Evolutionary conservation across 176 grass and related monocot genomes (phyloP).

Genomic region (Lolium rigidum): DNA sequence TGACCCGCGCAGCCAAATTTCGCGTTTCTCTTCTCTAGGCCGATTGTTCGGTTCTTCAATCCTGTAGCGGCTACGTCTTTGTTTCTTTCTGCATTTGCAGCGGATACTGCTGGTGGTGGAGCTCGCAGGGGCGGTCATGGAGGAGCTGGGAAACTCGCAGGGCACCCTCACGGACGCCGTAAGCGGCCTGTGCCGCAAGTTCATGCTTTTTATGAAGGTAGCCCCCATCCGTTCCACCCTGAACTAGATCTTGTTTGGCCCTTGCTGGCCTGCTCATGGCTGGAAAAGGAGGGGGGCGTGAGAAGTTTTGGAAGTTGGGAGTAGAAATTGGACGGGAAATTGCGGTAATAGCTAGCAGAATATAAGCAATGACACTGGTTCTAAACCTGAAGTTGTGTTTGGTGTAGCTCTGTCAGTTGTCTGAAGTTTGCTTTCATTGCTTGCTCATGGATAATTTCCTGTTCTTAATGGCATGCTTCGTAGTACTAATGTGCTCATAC

Average conservation of each 20-base stretch:
- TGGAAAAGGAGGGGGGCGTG: background rate
- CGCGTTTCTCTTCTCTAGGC: background rate
- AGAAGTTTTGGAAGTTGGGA: accelerated
- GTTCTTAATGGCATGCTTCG: no score
- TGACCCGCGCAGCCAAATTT: background rate
- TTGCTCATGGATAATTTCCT: no score
- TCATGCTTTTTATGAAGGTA: slow-evolving; percentile 88
- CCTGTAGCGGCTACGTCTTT: background rate
- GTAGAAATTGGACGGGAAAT: background rate
- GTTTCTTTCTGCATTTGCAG: slow-evolving; percentile 31
- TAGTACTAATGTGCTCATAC: no score
- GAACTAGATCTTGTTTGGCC: background rate
- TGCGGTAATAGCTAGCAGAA: background rate
- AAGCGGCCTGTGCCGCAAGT: slow-evolving; percentile 69
- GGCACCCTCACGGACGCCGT: slow-evolving; percentile 60
- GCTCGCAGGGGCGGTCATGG: slow-evolving; percentile 80
- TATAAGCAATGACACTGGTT: background rate
- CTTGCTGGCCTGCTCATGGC: background rate
- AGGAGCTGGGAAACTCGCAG: slow-evolving; percentile 79
- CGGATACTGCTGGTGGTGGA: slow-evolving; percentile 75
- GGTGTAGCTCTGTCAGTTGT: background rate
- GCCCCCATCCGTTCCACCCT: background rate
- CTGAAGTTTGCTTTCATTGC: background rate
- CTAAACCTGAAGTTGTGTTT: slow-evolving; percentile 6
- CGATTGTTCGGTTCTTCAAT: background rate